phyloP scores from a whole-genome alignment of 805 yeast species.

The Starmerella sp. region DNA sequence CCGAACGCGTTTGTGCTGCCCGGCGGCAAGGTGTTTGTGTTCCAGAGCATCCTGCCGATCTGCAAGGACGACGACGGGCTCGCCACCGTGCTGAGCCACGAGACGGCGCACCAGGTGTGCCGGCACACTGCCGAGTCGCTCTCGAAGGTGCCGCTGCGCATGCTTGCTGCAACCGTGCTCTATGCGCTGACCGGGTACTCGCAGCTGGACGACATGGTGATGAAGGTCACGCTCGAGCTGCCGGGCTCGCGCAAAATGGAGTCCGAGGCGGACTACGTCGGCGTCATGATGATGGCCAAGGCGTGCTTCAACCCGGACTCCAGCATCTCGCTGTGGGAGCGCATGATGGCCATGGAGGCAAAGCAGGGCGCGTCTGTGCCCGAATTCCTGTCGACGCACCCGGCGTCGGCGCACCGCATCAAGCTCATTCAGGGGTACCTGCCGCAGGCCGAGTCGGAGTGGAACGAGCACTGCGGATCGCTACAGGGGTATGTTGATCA shows the following conservation, averaged over 20 bases:
- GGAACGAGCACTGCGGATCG: constrained; percentile 7
- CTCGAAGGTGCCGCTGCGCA: constrained; percentile 63
- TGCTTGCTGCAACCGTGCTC: constrained; percentile 41
- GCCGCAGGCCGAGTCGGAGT: constrained; percentile 31
- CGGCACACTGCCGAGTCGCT: constrained; percentile 80
- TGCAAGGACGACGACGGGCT: constrained; percentile 77
- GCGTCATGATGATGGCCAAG: constrained; percentile 78
- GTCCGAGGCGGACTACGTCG: constrained; percentile 90
- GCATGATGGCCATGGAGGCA: constrained; percentile 53
- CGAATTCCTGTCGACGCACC: constrained; percentile 80
- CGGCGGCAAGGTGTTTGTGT: constrained; percentile 90
- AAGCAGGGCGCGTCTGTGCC: constrained; percentile 31
- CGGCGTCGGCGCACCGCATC: constrained; percentile 65
- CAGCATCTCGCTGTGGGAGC: constrained; percentile 67
- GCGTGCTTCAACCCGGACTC: constrained; percentile 77
- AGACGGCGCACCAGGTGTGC: constrained; percentile 87
- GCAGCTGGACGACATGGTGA: constrained; percentile 41
- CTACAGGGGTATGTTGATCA: constrained; percentile 1
- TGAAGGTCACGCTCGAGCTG: constrained; percentile 49
- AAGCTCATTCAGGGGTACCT: constrained; percentile 55
- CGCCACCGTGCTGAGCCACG: constrained; percentile 93
- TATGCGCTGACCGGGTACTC: constrained; percentile 53
- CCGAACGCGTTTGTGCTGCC: constrained; percentile 97
- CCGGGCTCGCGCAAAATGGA: constrained; percentile 93
- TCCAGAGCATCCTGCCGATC: constrained; percentile 63